Conservation (phyloP, 768 basidiomycete species). For the Hydnomerulius pinastri region DNA sequence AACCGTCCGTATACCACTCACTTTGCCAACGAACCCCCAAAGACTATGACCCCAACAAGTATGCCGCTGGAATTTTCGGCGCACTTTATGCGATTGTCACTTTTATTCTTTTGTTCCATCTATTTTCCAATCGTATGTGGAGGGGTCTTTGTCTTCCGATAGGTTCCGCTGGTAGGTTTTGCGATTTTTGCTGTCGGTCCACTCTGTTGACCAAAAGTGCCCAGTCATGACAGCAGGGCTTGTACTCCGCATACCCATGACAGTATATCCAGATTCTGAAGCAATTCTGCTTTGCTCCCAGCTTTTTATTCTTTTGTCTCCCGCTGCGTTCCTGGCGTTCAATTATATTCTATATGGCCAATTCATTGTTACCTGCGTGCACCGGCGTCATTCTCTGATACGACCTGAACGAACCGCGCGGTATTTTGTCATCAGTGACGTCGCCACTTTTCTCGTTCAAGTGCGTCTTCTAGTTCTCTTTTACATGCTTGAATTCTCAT, state of each 20-base stretch:
- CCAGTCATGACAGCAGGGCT: slow-evolving; percentile 25
- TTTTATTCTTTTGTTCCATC: slow-evolving; percentile 14
- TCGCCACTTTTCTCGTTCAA: slow-evolving; percentile 30
- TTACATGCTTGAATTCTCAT: no score
- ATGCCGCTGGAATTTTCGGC: slow-evolving; percentile 21
- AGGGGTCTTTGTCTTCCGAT: slow-evolving; percentile 36
- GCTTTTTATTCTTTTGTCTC: slow-evolving; percentile 27
- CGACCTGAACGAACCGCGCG: slow-evolving; percentile 23
- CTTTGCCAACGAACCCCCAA: background rate
- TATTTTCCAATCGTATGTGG: slow-evolving; percentile 26
- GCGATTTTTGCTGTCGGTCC: background rate
- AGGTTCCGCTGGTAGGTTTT: slow-evolving; percentile 22
- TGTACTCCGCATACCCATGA: slow-evolving; percentile 19
- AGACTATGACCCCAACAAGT: slow-evolving; percentile 29
- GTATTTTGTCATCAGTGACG: slow-evolving; percentile 30
- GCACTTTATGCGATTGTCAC: slow-evolving; percentile 21
- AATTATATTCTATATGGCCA: slow-evolving; percentile 36
- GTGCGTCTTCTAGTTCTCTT: slow-evolving; percentile 5
- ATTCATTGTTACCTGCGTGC: slow-evolving; percentile 20
- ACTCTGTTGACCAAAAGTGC: background rate
- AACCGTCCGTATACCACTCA: background rate
- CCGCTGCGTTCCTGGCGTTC: slow-evolving; percentile 33
- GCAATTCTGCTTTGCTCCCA: slow-evolving; percentile 16
- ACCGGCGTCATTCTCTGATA: slow-evolving; percentile 22
- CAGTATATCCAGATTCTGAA: slow-evolving; percentile 20